These are phyloP conservation scores for Lolium rigidum DNA, from an alignment of 176 grass and related monocot genomes.

Conservation along the genomic window DNA sequence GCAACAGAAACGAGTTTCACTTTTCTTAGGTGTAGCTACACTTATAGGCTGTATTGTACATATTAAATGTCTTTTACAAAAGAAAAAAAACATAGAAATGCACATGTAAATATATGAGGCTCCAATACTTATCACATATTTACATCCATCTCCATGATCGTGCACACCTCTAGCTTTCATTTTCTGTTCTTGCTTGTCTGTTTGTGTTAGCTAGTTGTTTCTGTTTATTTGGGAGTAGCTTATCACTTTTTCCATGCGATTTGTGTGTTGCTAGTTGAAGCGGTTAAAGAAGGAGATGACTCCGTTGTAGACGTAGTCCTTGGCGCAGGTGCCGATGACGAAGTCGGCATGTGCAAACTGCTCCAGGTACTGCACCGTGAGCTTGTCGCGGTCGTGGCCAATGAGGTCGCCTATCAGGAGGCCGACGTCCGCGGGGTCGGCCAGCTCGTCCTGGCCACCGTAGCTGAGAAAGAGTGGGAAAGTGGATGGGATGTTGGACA, in stretches of 20 bases:
- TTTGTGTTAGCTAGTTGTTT: no score
- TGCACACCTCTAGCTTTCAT: no score
- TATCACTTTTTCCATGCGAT: neutral
- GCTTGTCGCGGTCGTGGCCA: conserved; percentile 47
- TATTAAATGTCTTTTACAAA: no score
- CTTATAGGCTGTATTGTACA: no score
- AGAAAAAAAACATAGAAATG: no score
- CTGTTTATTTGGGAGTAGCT: no score
- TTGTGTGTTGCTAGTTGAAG: conserved; percentile 34
- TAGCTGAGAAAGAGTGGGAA: conserved; percentile 88
- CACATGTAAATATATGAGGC: no score
- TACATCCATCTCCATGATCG: no score
- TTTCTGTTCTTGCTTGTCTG: no score
- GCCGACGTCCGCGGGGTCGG: conserved; percentile 62
- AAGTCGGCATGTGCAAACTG: conserved; percentile 82
- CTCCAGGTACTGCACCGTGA: conserved; percentile 67
- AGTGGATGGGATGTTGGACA: conserved; percentile 54
- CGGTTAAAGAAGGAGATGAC: conserved; percentile 63
- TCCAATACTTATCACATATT: no score
- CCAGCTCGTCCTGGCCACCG: conserved; percentile 71
- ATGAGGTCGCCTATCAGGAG: conserved; percentile 62
- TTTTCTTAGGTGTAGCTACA: no score
- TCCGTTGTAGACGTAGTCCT: conserved; percentile 61
- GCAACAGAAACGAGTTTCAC: no score
- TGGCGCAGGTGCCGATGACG: conserved; percentile 73